These are phyloP conservation scores for Xerocomus potaroensis DNA, from an alignment of 768 basidiomycete genomes.

Conservation along the genomic window DNA sequence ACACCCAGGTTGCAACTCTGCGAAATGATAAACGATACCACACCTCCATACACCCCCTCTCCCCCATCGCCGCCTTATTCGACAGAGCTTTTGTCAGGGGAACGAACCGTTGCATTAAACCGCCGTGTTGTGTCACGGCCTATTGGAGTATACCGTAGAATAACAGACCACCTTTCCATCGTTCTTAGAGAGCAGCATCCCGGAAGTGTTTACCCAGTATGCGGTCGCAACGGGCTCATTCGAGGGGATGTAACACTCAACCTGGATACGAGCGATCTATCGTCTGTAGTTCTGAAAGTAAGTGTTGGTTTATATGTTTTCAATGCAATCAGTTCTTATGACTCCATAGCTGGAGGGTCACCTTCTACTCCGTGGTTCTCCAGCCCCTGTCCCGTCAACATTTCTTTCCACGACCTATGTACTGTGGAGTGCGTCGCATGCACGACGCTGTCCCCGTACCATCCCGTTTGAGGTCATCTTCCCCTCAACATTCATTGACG, in stretches of 20 bases:
- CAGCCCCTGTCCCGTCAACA: constrained; percentile 7
- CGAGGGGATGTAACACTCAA: constrained; percentile 22
- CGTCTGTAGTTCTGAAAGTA: constrained; percentile 25
- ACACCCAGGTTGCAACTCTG: background rate
- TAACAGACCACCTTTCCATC: constrained; percentile 25
- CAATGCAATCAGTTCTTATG: background rate
- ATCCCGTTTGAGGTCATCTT: constrained; percentile 43
- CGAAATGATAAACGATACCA: constrained; percentile 15
- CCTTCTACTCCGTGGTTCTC: constrained; percentile 15
- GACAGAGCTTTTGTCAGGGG: constrained; percentile 43
- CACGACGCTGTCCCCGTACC: constrained; percentile 28
- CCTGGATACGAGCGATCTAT: constrained; percentile 4
- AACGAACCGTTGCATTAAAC: constrained; percentile 46
- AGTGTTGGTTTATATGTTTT: background rate
- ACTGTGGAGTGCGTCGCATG: constrained; percentile 16
- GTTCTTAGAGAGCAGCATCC: constrained; percentile 22
- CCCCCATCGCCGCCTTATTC: constrained; percentile 54
- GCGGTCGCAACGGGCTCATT: constrained; percentile 19
- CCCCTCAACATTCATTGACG: constrained; percentile 43
- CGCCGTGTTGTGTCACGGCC: constrained; percentile 15
- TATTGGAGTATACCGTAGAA: constrained; percentile 26
- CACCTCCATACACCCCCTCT: constrained; percentile 57
- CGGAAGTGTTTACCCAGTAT: constrained; percentile 19
- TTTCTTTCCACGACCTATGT: constrained; percentile 17
- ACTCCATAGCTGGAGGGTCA: constrained; percentile 23